Conservation (phyloP, 192 early-diverging fungal genomes). For the Gigaspora rosea region DNA sequence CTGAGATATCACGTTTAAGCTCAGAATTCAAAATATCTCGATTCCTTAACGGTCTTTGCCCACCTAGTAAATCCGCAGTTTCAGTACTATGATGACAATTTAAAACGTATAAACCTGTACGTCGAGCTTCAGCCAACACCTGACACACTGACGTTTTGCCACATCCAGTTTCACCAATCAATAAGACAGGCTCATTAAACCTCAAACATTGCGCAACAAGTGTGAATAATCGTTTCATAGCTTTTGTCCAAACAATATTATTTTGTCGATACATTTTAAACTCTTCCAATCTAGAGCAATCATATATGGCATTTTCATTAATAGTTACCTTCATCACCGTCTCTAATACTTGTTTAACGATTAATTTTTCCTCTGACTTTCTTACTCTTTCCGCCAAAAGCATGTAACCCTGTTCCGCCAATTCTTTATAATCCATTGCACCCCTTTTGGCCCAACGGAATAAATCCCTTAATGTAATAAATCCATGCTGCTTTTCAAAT, state of each 20-base stretch:
- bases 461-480: slow-evolving; percentile 94
- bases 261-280: slow-evolving; percentile 47
- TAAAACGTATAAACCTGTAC: slow-evolving; percentile 76
- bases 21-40: slow-evolving; percentile 55
- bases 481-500: slow-evolving; percentile 93
- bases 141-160: slow-evolving; percentile 99
- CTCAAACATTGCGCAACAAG: slow-evolving; percentile 79
- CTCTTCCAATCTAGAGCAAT: slow-evolving; percentile 50
- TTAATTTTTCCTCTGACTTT: slow-evolving; percentile 72
- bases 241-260: slow-evolving; percentile 89
- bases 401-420: slow-evolving; percentile 97
- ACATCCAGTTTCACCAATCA: slow-evolving; percentile 98
- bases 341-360: slow-evolving; percentile 85
- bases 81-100: slow-evolving; percentile 98
- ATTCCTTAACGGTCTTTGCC: slow-evolving; percentile 89
- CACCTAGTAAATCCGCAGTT: slow-evolving; percentile 90
- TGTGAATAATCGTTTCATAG: slow-evolving; percentile 88
- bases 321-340: slow-evolving; percentile 73
- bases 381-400: slow-evolving; percentile 89
- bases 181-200: slow-evolving; percentile 86
- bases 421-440: slow-evolving; percentile 70
- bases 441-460: slow-evolving; percentile 96
- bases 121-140: slow-evolving; percentile 73
- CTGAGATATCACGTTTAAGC: slow-evolving; percentile 48
- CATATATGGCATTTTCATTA: slow-evolving; percentile 64